Conservation (phyloP, 2,329 filamentous ascomycete genomes). For the Cladophialophora psammophila region DNA sequence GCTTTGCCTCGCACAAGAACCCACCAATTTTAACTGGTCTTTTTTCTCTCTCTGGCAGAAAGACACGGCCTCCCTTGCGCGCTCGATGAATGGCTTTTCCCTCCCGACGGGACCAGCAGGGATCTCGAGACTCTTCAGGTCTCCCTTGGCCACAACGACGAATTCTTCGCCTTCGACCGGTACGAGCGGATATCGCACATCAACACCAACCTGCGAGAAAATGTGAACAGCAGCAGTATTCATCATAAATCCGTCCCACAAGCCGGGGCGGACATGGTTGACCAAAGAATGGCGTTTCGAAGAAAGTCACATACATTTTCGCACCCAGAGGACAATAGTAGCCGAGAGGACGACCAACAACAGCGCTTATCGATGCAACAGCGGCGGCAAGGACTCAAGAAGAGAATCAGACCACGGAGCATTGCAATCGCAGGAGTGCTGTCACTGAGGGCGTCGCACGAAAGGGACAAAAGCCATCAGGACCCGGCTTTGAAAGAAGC, state of each 20-base stretch:
- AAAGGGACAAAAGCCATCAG: constrained; percentile 2
- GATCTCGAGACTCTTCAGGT: constrained; percentile 49
- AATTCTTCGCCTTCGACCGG: constrained; percentile 51
- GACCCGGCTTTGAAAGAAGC: not conserved
- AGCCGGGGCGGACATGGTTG: not conserved
- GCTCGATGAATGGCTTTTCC: constrained; percentile 48
- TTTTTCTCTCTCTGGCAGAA: constrained; percentile 38
- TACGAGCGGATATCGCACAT: constrained; percentile 48
- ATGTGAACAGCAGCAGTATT: not conserved
- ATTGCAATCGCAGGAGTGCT: constrained; percentile 17
- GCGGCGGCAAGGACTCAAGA: constrained; percentile 5
- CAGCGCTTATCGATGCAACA: constrained; percentile 5
- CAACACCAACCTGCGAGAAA: constrained; percentile 23
- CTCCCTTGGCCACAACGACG: constrained; percentile 49
- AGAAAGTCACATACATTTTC: constrained; percentile 31
- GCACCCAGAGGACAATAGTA: not conserved
- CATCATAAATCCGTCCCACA: not conserved
- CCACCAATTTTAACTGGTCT: not conserved
- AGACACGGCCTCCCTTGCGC: constrained; percentile 46
- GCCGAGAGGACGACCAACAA: not conserved
- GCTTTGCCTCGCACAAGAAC: not conserved
- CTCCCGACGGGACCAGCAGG: constrained; percentile 42
- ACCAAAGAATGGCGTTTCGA: not conserved
- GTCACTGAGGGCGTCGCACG: not conserved
- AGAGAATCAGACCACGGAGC: constrained; percentile 25